Base-by-base conservation (phyloP, 768 basidiomycete species). In the Termitomyces sp. region DNA sequence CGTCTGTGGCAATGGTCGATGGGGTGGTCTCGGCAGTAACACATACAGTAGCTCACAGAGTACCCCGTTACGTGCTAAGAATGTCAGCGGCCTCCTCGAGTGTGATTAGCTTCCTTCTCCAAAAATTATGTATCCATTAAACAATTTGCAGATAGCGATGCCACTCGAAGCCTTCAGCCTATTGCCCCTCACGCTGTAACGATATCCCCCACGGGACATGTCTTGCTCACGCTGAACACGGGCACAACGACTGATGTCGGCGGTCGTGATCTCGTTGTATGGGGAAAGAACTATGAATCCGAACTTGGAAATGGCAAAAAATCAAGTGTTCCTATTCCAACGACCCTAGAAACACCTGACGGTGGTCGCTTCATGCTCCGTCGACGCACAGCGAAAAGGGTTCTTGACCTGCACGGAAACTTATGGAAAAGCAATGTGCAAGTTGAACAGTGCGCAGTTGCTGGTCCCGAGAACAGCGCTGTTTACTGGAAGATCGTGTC, bases 1-100 rank as follows among this genome's bases (percentile, higher is more conserved):
- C 29, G 82, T 88, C 58, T 88, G 87, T 64, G 92, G 93, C 2
- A 90, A 91, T 66, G 94, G 93, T 1, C 86, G 91, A 66, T 88
- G 81, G 70, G 92, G 94, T 16, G 88, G 87, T 16, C 76, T 92
- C 12, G 90, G 89, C 3, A 88, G 82, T 49, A 80, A 80, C 56
- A 58, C 71, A 18, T 92, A 81, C 73, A 89, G 81, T 64, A 91
- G 81, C 56, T 84, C 85, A 0, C 89, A 90, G 64, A 79, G 84
- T 44, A 75, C 74, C 36, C 94, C 92, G 3, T 75, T 83, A 0
- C 84, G 85, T 56, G 87, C 88, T 2, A 93, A 86, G 71, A 84
- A 83, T 44, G 77, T 96, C 57, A 93, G 91, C 65, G 91, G 92
- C 12, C 73, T 96, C 26, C 72, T 80, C n/a, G 92, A 95, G 79